phyloP scores from a whole-genome alignment of 225 moss, liverwort and hornwort genomes.

The Straminergon stramineum region DNA sequence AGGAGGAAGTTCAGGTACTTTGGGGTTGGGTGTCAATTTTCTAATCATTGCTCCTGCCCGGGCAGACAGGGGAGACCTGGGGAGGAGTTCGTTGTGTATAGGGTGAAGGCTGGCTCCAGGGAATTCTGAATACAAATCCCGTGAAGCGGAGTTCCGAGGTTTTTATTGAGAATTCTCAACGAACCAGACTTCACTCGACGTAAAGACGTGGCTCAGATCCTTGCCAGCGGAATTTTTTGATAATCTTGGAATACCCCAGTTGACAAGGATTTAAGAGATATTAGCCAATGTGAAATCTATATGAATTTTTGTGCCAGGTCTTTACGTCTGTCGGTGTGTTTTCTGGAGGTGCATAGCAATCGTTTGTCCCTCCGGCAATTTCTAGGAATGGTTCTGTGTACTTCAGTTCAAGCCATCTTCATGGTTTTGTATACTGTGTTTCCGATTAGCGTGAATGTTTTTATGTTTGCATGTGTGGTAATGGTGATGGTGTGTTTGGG shows the following conservation, averaged over 20 bases:
- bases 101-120: background rate
- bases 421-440: background rate
- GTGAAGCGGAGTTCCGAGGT: background rate
- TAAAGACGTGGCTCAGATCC: background rate
- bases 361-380: background rate
- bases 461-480: background rate
- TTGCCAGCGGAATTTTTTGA: background rate
- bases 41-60: too few species aligned
- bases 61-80: background rate
- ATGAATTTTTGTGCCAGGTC: background rate
- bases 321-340: background rate
- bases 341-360: background rate
- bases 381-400: background rate
- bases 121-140: background rate
- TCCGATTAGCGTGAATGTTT: too few species aligned
- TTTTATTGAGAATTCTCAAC: background rate
- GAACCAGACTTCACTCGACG: background rate
- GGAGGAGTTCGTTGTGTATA: background rate
- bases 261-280: too few species aligned
- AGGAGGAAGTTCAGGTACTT: conserved; percentile 90
- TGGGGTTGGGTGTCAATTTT: background rate
- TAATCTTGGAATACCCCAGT: too few species aligned
- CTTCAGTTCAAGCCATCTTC: background rate
- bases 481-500: background rate
- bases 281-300: background rate